These are phyloP conservation scores for Xylaria scruposa DNA, from an alignment of 495 filamentous ascomycete genomes.

Conservation along the genomic window DNA sequence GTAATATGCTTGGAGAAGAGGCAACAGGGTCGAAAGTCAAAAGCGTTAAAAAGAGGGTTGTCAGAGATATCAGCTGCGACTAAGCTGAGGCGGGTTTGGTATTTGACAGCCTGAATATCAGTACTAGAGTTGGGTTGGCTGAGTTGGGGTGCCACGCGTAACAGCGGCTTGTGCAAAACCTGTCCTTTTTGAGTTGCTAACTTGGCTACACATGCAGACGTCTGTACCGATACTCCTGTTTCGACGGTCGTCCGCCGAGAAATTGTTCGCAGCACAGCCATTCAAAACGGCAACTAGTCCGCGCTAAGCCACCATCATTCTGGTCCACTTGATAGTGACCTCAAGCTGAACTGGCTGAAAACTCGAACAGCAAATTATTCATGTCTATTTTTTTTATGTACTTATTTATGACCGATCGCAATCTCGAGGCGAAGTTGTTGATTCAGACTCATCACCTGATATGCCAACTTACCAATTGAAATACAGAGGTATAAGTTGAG, in stretches of 20 bases:
- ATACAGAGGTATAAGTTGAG: not conserved
- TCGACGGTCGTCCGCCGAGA: constrained; percentile 20
- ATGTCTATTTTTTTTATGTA: not conserved
- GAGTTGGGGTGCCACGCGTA: constrained; percentile 19
- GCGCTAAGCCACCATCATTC: constrained; percentile 25
- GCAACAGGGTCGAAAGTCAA: not conserved
- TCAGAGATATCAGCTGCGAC: not conserved
- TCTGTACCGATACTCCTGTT: not conserved
- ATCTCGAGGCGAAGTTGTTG: not conserved
- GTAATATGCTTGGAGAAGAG: not conserved
- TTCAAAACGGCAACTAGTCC: constrained; percentile 18
- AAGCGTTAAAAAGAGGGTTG: not conserved
- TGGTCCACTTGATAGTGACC: constrained; percentile 5
- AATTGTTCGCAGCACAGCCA: constrained; percentile 14
- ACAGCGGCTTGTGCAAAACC: not conserved
- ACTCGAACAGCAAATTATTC: not conserved
- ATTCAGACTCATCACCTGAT: not conserved
- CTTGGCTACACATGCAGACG: not conserved
- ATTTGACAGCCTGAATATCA: constrained; percentile 19
- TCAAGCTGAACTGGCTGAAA: constrained; percentile 22
- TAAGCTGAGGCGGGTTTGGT: constrained; percentile 11
- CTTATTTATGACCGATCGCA: not conserved
- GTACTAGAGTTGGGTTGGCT: constrained; percentile 6
- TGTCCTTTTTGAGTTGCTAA: constrained; percentile 5
- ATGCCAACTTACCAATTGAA: not conserved